Conservation (phyloP, 768 basidiomycete genomes). For the Rhodotorula paludigena region DNA sequence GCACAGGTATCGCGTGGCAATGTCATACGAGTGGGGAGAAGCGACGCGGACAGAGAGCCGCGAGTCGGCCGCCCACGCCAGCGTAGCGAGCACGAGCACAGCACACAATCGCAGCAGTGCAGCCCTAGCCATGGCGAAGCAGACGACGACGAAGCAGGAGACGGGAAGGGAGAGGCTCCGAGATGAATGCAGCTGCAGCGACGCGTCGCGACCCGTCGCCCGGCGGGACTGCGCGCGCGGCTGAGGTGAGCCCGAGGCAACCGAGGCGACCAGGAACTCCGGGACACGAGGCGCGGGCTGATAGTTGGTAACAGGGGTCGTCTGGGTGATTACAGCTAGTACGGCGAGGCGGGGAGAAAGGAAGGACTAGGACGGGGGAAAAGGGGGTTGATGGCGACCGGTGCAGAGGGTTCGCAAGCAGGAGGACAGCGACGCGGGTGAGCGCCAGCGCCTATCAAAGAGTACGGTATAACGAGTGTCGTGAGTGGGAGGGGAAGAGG, state of each 20-base stretch:
- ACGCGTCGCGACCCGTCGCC: neutral
- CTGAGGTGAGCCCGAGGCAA: too few species aligned
- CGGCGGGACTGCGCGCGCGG: too few species aligned
- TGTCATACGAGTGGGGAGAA: neutral
- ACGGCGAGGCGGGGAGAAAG: too few species aligned
- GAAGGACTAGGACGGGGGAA: too few species aligned
- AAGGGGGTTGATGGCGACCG: too few species aligned
- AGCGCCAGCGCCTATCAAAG: too few species aligned
- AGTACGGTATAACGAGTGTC: neutral
- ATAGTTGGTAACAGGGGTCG: too few species aligned
- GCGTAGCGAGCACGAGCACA: neutral
- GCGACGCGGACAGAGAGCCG: conserved; percentile 4
- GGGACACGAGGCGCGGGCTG: too few species aligned
- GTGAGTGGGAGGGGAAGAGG: neutral
- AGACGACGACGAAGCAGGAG: neutral
- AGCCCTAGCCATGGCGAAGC: neutral
- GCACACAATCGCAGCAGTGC: neutral
- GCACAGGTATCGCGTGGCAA: conserved; percentile 16
- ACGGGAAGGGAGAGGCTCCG: neutral
- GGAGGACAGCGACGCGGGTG: neutral
- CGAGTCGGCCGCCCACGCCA: neutral
- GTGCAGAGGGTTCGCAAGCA: neutral
- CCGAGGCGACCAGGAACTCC: too few species aligned
- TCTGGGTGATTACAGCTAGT: too few species aligned
- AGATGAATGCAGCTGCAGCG: neutral